phyloP scores from a whole-genome alignment of 257 asterid species.

The Prunella vulgaris region DNA sequence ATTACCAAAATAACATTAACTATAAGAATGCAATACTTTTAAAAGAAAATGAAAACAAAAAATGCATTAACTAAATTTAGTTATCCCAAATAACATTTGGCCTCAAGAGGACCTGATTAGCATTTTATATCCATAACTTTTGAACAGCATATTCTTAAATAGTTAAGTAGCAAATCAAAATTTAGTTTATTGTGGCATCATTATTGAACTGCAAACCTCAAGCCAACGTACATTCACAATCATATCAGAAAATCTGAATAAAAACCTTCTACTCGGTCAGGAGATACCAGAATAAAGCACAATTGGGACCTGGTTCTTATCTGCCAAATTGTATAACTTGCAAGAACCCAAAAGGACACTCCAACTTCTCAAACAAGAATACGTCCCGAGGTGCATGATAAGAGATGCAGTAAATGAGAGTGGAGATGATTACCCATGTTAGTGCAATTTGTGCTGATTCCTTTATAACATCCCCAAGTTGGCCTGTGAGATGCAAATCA shows the following conservation, averaged over 20 bases:
- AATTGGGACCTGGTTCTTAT: constrained; percentile 1
- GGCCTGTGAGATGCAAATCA: constrained; percentile 96
- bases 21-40: not conserved
- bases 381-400: not conserved
- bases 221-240: not conserved
- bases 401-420: constrained; percentile 5
- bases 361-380: constrained; percentile 1
- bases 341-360: not conserved
- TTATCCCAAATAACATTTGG: constrained; percentile 7
- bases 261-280: constrained; percentile 6
- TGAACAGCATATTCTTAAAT: not conserved
- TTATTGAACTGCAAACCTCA: not conserved
- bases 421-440: constrained; percentile 73
- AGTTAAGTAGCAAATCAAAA: not conserved
- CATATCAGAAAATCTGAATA: constrained; percentile 7
- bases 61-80: not conserved
- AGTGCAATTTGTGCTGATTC: constrained; percentile 99
- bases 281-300: not conserved
- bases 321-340: constrained; percentile 11
- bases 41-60: constrained; percentile 7
- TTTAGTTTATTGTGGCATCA: not conserved
- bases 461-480: constrained; percentile 94
- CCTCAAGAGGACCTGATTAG: constrained; percentile 7
- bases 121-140: constrained; percentile 1
- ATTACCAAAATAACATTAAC: constrained; percentile 7